Percentiles rank a stretch among this genome's conserved stretches.
These are phyloP conservation scores for Dactylis glomerata DNA, from an alignment of 176 grass and related monocot species.

Conservation along the genomic window DNA sequence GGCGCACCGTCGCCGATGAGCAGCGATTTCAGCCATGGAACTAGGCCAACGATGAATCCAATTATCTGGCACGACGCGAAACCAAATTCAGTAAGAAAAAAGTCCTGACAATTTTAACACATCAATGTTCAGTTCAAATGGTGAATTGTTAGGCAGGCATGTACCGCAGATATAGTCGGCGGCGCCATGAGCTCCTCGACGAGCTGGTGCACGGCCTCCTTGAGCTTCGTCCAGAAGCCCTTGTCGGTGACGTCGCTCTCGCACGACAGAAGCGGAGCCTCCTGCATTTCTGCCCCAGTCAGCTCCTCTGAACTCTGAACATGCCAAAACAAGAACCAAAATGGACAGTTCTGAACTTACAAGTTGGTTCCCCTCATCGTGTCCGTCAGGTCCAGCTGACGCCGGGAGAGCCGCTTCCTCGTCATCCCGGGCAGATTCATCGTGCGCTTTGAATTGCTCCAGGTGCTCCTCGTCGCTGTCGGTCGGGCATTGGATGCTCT, in stretches of 20 bases:
- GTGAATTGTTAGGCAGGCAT: too few species aligned
- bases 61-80: slow-evolving; percentile 36
- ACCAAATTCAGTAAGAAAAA: not conserved
- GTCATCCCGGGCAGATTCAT: not conserved
- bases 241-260: slow-evolving; percentile 26
- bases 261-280: slow-evolving; percentile 48
- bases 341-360: slow-evolving; percentile 35
- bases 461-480: slow-evolving; percentile 29
- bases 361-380: slow-evolving; percentile 38
- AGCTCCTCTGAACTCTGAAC: slow-evolving; percentile 23
- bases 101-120: not conserved
- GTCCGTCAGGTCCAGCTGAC: slow-evolving; percentile 30
- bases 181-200: slow-evolving; percentile 68
- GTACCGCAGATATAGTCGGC: slow-evolving; percentile 75
- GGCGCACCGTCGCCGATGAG: slow-evolving; percentile 47
- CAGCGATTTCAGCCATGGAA: slow-evolving; percentile 65
- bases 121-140: not conserved
- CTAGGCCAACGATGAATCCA: slow-evolving; percentile 67
- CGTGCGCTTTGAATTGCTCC: not conserved
- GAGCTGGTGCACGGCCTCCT: slow-evolving; percentile 51
- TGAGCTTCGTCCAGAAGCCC: slow-evolving; percentile 58
- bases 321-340: not conserved
- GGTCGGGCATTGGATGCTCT: slow-evolving; percentile 34
- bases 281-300: slow-evolving; percentile 40
- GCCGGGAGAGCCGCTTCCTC: slow-evolving; percentile 43